Evolutionary conservation across 192 early-diverging fungal genomes (phyloP).

Genomic region (Backusella circina): DNA sequence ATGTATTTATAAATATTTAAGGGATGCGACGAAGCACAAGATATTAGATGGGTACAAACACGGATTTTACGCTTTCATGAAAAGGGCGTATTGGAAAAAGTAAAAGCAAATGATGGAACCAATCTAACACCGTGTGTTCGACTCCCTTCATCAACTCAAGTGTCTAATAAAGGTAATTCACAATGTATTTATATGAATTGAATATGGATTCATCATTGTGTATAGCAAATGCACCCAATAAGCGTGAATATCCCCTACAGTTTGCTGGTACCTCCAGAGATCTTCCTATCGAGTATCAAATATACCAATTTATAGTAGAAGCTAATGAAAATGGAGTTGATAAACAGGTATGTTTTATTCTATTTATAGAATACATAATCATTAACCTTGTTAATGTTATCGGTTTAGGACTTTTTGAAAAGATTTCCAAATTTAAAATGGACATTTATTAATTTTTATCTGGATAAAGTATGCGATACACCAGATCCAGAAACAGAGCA

Average conservation of each 20-base stretch:
- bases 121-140: not conserved
- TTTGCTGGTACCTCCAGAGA: not conserved
- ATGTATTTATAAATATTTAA: too few relatives aligned
- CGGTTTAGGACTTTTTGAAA: not conserved
- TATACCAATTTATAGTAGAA: not conserved
- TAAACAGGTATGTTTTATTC: not conserved
- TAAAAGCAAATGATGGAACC: not conserved
- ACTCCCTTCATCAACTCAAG: not conserved
- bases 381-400: not conserved
- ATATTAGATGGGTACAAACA: not conserved
- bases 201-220: not conserved
- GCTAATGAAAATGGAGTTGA: not conserved
- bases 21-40: not conserved
- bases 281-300: slow-evolving; percentile 2
- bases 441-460: not conserved
- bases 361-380: too few relatives aligned
- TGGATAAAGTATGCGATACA: not conserved
- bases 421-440: not conserved
- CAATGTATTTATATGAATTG: not conserved
- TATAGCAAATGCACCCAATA: not conserved
- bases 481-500: not conserved
- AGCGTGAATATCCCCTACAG: not conserved
- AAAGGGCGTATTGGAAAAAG: not conserved
- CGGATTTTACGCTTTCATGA: not conserved
- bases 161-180: not conserved